Percentiles rank a stretch among this genome's conserved stretches.
These are phyloP conservation scores for Tylopilus felleus DNA, from an alignment of 768 basidiomycete species.

Conservation along the genomic window DNA sequence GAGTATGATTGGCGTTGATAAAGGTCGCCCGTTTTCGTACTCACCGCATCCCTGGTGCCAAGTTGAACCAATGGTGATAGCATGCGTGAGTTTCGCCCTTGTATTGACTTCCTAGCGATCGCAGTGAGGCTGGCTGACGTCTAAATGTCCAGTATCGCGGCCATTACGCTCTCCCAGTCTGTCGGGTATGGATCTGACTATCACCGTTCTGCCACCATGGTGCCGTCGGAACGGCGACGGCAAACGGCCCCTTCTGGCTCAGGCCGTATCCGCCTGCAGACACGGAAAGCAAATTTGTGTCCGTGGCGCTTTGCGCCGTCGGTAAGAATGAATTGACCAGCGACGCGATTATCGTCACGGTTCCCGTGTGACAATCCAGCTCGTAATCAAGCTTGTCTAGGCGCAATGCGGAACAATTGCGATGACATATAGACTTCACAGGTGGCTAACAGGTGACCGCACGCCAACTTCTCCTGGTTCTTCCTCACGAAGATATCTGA, in stretches of 20 bases:
- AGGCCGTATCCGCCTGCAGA: background rate
- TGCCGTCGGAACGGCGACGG: constrained; percentile 1
- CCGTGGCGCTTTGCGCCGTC: constrained; percentile 2
- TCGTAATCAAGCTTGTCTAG: constrained; percentile 1
- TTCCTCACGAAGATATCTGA: background rate
- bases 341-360: background rate
- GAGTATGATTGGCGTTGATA: too few species aligned
- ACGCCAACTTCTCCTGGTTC: background rate
- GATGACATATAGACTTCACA: background rate
- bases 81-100: background rate
- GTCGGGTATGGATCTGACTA: background rate
- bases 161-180: background rate
- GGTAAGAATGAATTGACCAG: constrained; percentile 7
- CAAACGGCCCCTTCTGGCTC: background rate
- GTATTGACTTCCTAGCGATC: background rate
- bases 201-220: background rate
- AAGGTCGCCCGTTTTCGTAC: background rate
- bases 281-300: background rate
- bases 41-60: background rate
- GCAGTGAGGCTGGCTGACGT: background rate
- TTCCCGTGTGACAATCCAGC: background rate
- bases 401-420: constrained; percentile 2
- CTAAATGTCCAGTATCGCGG: background rate
- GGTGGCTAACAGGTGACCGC: background rate
- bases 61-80: background rate